Evolutionary conservation across 148 eudicot species (phyloP), one percentile per base, ranked within the genome.

Genomic region (Heliamphora exappendiculata): DNA sequence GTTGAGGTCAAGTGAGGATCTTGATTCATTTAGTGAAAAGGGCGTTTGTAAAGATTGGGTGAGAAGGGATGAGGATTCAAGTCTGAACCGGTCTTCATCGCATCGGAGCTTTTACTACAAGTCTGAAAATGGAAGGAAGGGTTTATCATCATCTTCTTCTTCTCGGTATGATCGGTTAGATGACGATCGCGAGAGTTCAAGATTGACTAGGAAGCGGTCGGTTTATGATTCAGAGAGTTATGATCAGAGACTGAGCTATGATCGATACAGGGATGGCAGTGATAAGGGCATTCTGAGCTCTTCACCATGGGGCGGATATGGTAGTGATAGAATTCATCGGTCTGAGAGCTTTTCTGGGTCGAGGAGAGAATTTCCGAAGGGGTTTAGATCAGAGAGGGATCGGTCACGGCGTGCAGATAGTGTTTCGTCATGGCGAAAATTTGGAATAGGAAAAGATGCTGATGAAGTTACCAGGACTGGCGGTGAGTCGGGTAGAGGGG

Each of bases 341-440:
- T 90, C 93, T 0, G 93, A 92, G 76, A 94, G 98, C 79, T 90
- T 94, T 85, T 87, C 89, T 53, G 84, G 81, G 39, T 78, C 89
- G 0, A 90, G 97, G 84, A 92, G 93, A 77, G 97, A 94, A 7
- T 83, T 90, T 57, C 93, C 98, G 3, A 94, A 92, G 83, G 96
- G 98, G 74, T 89, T 90, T 81, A 88, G 97, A 66, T 94, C 98
- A 4, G 98, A 92, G 86, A 92, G 98, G 87, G 91, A 92, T 77
- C 84, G 93, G 82, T 75, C 93, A 0, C 84, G 91, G 75, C 80
- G 97, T 79, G 93, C 89, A 53, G 91, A 85, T 65, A 85, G 88
- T 77, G 88, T 84, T 33, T 84, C 96, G 0, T 95, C 99, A 3
- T 95, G 97, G 99, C 67, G 89, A 80, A 89, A 89, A 75, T 90